phyloP scores from a whole-genome alignment of 1,284 basidiomycete genomes.

The Ceratobasidium papillatum region DNA sequence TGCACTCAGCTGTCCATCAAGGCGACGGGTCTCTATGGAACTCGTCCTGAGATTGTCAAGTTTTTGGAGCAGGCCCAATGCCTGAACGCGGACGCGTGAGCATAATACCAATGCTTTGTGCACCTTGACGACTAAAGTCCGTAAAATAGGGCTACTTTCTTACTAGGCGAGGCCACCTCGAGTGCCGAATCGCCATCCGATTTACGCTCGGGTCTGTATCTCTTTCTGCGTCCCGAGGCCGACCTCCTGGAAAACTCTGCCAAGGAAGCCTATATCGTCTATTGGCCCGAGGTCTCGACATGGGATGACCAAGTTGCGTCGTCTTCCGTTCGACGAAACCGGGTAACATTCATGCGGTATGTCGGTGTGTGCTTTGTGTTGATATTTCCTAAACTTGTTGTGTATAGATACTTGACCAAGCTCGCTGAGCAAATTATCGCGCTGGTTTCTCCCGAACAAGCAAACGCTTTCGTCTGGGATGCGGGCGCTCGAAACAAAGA shows the following conservation, averaged over 20 bases:
- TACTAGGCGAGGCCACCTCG: background rate
- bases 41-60: constrained; percentile 66
- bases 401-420: constrained; percentile 41
- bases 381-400: background rate
- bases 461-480: constrained; percentile 38
- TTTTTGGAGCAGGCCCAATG: constrained; percentile 38
- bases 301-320: constrained; percentile 63
- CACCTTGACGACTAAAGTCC: constrained; percentile 53
- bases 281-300: constrained; percentile 69
- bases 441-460: constrained; percentile 41
- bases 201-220: constrained; percentile 6
- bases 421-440: constrained; percentile 43
- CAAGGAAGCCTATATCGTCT: constrained; percentile 57
- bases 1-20: constrained; percentile 10
- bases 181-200: background rate
- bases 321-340: constrained; percentile 60
- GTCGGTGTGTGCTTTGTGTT: background rate
- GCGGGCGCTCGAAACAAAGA: constrained; percentile 2
- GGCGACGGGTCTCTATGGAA: constrained; percentile 15
- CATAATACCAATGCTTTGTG: constrained; percentile 44
- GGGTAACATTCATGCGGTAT: constrained; percentile 69
- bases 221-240: background rate
- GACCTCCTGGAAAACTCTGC: background rate
- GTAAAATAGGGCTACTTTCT: constrained; percentile 48
- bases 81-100: constrained; percentile 50